Conservation (phyloP, 2,329 filamentous ascomycete species). For the Aspergillus vadensis region DNA sequence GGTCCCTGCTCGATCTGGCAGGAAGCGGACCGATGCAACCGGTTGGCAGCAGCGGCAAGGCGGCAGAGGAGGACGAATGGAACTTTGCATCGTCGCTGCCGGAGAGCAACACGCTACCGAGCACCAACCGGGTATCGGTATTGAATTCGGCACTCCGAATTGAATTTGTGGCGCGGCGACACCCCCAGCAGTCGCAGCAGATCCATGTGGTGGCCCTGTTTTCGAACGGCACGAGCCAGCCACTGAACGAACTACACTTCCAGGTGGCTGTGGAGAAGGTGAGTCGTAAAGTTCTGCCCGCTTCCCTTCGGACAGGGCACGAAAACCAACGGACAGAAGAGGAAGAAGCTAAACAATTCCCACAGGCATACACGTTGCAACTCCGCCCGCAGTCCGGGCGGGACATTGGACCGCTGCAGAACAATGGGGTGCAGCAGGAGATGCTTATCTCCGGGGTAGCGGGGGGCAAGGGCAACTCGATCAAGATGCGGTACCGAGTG, state of each 20-base stretch:
- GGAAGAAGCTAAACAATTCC: constrained; percentile 1
- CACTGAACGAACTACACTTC: constrained; percentile 79
- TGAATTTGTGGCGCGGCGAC: constrained; percentile 69
- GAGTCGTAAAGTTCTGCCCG: constrained; percentile 17
- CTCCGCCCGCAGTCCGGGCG: constrained; percentile 85
- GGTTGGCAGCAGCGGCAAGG: constrained; percentile 37
- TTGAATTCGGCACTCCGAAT: constrained; percentile 71
- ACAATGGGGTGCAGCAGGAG: constrained; percentile 77
- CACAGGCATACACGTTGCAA: constrained; percentile 74
- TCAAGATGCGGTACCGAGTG: constrained; percentile 88
- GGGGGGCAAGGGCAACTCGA: constrained; percentile 69
- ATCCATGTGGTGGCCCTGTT: constrained; percentile 77
- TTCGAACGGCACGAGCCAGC: constrained; percentile 73
- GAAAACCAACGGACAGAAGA: no score
- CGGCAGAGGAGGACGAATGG: constrained; percentile 83
- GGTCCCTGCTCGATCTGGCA: constrained; percentile 38
- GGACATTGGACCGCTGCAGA: constrained; percentile 68
- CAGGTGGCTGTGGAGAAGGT: constrained; percentile 94
- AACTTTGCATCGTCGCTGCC: constrained; percentile 87
- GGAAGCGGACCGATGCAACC: constrained; percentile 27
- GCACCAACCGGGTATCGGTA: constrained; percentile 66
- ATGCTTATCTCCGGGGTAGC: constrained; percentile 78
- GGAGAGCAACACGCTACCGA: constrained; percentile 55
- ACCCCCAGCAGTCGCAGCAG: constrained; percentile 53
- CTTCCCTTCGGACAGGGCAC: neutral